Evolutionary conservation across 192 early-diverging fungal genomes (phyloP).

Genomic region (Coemansia sp.): DNA sequence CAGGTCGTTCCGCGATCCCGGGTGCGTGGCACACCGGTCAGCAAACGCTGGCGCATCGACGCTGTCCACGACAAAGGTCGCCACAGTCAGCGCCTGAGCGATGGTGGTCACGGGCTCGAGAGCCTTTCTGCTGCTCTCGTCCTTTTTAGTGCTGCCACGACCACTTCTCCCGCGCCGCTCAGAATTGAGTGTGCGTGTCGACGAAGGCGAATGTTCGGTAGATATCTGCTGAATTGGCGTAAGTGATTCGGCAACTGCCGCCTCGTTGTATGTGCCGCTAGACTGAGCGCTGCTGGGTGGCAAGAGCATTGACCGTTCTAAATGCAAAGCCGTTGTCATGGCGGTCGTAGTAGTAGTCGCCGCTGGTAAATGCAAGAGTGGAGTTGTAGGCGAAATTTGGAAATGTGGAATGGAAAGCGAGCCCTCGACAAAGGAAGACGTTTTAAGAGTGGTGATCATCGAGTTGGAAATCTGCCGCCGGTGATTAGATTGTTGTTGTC

Average conservation of each 20-base stretch:
- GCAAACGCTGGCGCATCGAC: background rate
- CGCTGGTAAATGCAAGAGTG: background rate
- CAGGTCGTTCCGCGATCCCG: slow-evolving; percentile 35
- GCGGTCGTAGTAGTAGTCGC: background rate
- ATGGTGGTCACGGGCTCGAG: background rate
- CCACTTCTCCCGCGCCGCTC: background rate
- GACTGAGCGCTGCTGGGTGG: slow-evolving; percentile 19
- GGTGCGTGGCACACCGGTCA: slow-evolving; percentile 47
- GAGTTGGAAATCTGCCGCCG: background rate
- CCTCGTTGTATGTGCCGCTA: slow-evolving; percentile 27
- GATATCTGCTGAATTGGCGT: background rate
- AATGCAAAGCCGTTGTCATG: background rate
- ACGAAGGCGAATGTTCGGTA: background rate
- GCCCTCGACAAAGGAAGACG: background rate
- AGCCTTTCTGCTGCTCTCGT: background rate
- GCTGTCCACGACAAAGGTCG: background rate
- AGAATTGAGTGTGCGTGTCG: background rate
- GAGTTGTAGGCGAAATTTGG: background rate
- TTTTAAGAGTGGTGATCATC: background rate
- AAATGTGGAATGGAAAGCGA: background rate
- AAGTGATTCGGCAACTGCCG: background rate
- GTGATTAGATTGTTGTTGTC: background rate
- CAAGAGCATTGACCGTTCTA: background rate
- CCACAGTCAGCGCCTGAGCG: background rate
- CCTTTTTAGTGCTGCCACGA: background rate